Base-by-base conservation (phyloP, 2,329 filamentous ascomycete genomes). In the Aureobasidium namibiae region DNA sequence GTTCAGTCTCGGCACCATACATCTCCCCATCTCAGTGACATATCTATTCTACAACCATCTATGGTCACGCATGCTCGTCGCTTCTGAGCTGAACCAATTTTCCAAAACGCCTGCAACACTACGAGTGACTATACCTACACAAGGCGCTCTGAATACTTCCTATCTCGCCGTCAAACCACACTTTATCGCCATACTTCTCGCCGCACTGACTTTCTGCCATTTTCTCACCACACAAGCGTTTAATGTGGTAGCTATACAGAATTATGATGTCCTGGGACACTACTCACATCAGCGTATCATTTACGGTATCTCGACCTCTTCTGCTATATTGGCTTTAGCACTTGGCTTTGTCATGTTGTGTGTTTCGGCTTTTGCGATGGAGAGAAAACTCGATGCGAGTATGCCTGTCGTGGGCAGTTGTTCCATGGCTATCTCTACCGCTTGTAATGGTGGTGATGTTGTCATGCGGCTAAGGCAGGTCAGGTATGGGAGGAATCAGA, bases 31-130 rank as follows among this genome's bases (percentile, higher is more conserved):
- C 10, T 54, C 38, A 6, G 11, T 54, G 8, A 31, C 38, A 14
- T 42, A 54, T 42, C 18, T 54, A 2, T 54, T 54, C 13, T 54
- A 54, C 50, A 54, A 54, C 9, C 50, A 54, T 26, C n/a, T 54
- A 4, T 54, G 36, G 36, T 42, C 36, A 10, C 50, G 50, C 23
- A 54, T 54, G 50, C 26, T 54, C 16, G 50, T 24, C n/a, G 50
- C 50, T 6, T 36, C 38, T 10, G 50, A 54, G 10, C 13, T 54
- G 2, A 54, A 42, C 26, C 2, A 23, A 6, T 33, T 33, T 16
- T 8, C 13, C 16, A 42, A 16, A 14, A 23, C 11, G 7, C 36
- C n/a, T n/a, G 26, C n/a, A 23, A 10, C 38, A 6, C 13, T 54
- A 16, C 24, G 50, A 1, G 36, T 54, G 2, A 54, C 36, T 24